Evolutionary conservation across 768 basidiomycete genomes (phyloP).

Genomic region (Termitomyces sp.): DNA sequence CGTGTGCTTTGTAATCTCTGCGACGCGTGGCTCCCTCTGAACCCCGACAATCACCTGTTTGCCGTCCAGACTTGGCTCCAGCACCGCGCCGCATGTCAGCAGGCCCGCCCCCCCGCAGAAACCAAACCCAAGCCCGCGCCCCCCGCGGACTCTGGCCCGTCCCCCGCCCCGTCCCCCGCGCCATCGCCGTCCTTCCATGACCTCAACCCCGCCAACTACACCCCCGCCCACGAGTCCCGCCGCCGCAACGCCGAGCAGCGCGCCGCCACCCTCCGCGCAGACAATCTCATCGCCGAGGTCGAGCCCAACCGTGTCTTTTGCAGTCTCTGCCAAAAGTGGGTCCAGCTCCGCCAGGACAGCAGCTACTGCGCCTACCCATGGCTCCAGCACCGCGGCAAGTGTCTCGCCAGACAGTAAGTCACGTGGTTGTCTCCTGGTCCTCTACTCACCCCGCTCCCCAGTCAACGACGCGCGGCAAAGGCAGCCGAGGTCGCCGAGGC

Average conservation of each 20-base stretch:
- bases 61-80: conserved; percentile 64
- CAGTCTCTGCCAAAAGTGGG: conserved; percentile 73
- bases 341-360: conserved; percentile 73
- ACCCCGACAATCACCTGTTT: conserved; percentile 50
- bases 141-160: neutral
- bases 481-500: conserved; percentile 45
- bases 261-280: conserved; percentile 62
- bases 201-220: conserved; percentile 50
- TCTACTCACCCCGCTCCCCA: conserved; percentile 18
- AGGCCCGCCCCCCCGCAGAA: conserved; percentile 10
- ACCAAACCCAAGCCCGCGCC: neutral
- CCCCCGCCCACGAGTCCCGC: conserved; percentile 59
- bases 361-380: conserved; percentile 63
- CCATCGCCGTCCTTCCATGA: conserved; percentile 39
- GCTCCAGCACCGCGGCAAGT: neutral
- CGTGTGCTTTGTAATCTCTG: conserved; percentile 65
- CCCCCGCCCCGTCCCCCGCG: neutral
- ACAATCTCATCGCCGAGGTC: conserved; percentile 59
- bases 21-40: conserved; percentile 61
- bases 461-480: conserved; percentile 53
- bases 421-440: neutral
- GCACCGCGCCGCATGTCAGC: conserved; percentile 54
- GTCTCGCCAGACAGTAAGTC: conserved; percentile 62
- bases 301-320: conserved; percentile 76
- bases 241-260: conserved; percentile 77